Base-by-base conservation (phyloP, 805 yeast species). In the Yarrowia osloensis region DNA sequence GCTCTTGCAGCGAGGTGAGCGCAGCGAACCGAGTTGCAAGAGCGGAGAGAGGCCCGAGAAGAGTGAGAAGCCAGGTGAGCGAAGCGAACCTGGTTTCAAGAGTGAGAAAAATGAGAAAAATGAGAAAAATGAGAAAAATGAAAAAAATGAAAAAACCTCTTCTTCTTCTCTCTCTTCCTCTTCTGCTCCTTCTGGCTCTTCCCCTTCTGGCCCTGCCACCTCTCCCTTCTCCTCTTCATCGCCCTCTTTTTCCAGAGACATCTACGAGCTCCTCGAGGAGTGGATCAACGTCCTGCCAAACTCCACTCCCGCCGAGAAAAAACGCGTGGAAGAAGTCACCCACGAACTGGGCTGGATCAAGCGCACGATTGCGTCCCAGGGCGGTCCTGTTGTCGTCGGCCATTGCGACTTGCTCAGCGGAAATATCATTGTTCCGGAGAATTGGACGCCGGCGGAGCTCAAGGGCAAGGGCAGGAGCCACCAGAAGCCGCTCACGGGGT, bases 341-440 rank as follows among this genome's bases (percentile, higher is more conserved):
- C 69, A 73, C 2, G 94, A 89, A 74, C 80, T 88, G 19, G 72
- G 68, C 15, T 88, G 91, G 91, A 73, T 87, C 40, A 76, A 79
- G 69, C 39, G 70, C 0, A 77, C 79, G 9, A 75, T 87, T 15
- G 76, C 74, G 2, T 62, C 72, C 7, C 76, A 77, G 33, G 87
- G 90, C 2, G 86, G 88, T 0, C 73, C 71, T 1, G 67, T 73
- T 3, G 93, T 88, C 0, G 82, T 87, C 8, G 83, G 87, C 19
- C 95, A 89, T 73, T 86, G 90, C 70, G 95, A 89, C 73, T 80
- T 89, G 59, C 78, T 89, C 31, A 82, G 88, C n/a, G 95, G 94
- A 0, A 89, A 89, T 73, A 84, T 89, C 37, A 84, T 89, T 26
- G 81, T 44, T n/a, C 67, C 66, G 9, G 46, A 29, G 15, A 19